A percentile compares a stretch with the other conserved stretches of the same genome.
phyloP scores from a whole-genome alignment of 805 yeast species.

The Candida vaughaniae region DNA sequence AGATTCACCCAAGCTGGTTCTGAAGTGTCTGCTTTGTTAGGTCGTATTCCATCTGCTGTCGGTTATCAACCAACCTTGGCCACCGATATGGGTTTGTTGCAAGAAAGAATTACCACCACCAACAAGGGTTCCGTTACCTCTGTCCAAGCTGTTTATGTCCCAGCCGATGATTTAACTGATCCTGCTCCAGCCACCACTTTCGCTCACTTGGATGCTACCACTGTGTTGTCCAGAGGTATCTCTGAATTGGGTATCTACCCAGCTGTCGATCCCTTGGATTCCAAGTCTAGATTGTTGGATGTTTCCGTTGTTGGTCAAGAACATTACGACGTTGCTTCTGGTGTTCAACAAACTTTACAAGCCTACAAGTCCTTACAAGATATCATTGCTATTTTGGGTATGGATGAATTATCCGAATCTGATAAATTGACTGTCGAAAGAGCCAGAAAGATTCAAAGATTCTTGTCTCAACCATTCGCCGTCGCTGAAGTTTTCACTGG shows the following conservation, averaged over 20 bases:
- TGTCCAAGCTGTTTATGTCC: conserved; percentile 99
- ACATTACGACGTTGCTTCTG: conserved; percentile 93
- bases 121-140: conserved; percentile 99
- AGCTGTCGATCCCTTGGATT: conserved; percentile 99
- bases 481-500: conserved; percentile 99
- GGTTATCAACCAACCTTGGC: conserved; percentile 99
- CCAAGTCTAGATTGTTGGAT: conserved; percentile 97
- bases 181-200: conserved; percentile 99
- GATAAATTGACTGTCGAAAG: conserved; percentile 99
- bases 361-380: conserved; percentile 99
- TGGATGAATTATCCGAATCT: conserved; percentile 99
- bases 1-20: conserved; percentile 99
- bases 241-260: conserved; percentile 99
- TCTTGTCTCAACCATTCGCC: conserved; percentile 99
- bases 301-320: conserved; percentile 97
- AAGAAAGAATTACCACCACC: conserved; percentile 99
- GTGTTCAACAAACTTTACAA: conserved; percentile 97
- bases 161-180: conserved; percentile 99
- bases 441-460: conserved; percentile 99
- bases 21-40: conserved; percentile 98
- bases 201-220: conserved; percentile 99
- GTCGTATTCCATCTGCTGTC: conserved; percentile 99
- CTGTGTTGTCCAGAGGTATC: conserved; percentile 99
- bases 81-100: conserved; percentile 99
- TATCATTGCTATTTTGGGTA: conserved; percentile 99